Percentiles rank a stretch among this genome's conserved stretches.
Evolutionary conservation across 1,284 basidiomycete species (phyloP).

Genomic region (Entoloma clypeatum): DNA sequence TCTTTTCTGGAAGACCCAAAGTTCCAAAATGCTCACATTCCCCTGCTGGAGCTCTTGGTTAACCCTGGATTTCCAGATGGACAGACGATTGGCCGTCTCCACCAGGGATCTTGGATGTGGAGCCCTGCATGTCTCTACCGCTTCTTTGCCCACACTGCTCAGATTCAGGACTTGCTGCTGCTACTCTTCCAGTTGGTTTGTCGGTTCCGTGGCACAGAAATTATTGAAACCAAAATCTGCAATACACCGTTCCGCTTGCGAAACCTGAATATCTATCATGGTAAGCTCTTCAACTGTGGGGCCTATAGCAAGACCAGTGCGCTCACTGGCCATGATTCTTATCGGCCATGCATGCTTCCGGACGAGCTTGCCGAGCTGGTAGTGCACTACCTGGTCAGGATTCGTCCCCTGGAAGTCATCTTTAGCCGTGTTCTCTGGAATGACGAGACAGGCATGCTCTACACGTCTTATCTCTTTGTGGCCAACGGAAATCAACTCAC

Average conservation of each 20-base stretch:
- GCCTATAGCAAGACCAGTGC: not conserved
- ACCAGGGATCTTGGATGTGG: not conserved
- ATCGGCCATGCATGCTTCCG: not conserved
- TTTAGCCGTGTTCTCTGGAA: not conserved
- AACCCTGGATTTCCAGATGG: constrained; percentile 1
- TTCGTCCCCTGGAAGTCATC: not conserved
- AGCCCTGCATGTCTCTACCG: not conserved
- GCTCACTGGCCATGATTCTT: constrained; percentile 1
- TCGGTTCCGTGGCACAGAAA: not conserved
- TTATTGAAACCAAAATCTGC: constrained; percentile 1
- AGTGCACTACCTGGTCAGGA: not conserved
- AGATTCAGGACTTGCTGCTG: not conserved
- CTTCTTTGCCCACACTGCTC: not conserved
- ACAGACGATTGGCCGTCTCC: not conserved
- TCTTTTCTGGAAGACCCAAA: not conserved
- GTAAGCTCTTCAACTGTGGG: not conserved
- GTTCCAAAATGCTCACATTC: not conserved
- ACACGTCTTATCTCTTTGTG: not conserved
- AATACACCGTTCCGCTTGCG: not conserved
- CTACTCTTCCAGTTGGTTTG: not conserved
- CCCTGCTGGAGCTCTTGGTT: not conserved
- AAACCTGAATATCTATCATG: not conserved
- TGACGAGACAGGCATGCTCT: not conserved
- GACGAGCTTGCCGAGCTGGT: not conserved
- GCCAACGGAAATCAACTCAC: not conserved